Evolutionary conservation across 768 basidiomycete species (phyloP), one percentile per base, ranked within the genome.

Genomic region (Boletus rubroflammeus): DNA sequence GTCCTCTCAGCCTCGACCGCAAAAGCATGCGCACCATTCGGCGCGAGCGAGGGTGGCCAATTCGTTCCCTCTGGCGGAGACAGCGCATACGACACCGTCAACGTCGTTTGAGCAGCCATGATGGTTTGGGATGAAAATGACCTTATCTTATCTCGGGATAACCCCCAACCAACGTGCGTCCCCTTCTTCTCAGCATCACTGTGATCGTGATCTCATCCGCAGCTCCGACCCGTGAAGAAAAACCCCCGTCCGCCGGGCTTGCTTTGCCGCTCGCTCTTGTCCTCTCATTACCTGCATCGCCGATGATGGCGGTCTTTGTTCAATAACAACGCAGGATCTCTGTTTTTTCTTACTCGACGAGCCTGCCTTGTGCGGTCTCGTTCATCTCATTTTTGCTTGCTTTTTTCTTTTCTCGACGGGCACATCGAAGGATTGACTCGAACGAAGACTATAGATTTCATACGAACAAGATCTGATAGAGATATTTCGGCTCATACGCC

Each of bases 221-320:
- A 52, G 45, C 57, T 64, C 65, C 60, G 65, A 58, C 47, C 25
- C 26, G 26, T 5, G 13, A 35, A 41, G 15, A 38, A 65, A 57
- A 47, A 49, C n/a, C n/a, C n/a, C n/a, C n/a, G n/a, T n/a, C n/a
- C n/a, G n/a, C 25, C 15, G 42, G 5, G 17, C 43, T 38, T 8
- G 47, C 38, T 51, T 29, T 29, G 39, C 47, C n/a, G 32, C 3
- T 48, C 28, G 14, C 25, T 38, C 38, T 44, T 15, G 6, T 55
- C 34, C 47, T 35, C 50, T 29, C 54, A 54, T 52, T 54, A 56
- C 57, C 40, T 60, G 19, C 34, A 17, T 53, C 13, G 36, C 47
- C 47, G 54, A 64, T 62, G 60, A 84, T 83, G 81, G 76, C 75
- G 74, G 69, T 79, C 64, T 73, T 83, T 70, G 69, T 74, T 67